Evolutionary conservation across 768 basidiomycete species (phyloP).

Genomic region (Pisolithus sp.): DNA sequence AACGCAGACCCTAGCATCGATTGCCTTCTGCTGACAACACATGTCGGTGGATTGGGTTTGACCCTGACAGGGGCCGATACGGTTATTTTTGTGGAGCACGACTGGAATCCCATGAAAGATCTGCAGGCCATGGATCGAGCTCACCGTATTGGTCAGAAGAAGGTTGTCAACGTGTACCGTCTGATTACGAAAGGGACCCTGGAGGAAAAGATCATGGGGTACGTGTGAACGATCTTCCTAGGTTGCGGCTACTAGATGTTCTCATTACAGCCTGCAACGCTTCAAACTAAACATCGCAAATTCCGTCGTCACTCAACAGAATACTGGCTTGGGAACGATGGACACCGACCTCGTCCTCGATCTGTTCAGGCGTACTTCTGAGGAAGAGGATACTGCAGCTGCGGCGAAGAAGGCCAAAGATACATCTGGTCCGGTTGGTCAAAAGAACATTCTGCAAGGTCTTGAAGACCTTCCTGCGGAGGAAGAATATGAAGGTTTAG

Average conservation of each 20-base stretch:
- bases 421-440: conserved; percentile 50
- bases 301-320: conserved; percentile 96
- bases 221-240: conserved; percentile 22
- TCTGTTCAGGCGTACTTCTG: conserved; percentile 75
- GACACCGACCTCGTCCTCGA: conserved; percentile 96
- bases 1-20: conserved; percentile 97
- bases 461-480: conserved; percentile 88
- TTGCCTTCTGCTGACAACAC: conserved; percentile 90
- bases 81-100: conserved; percentile 98
- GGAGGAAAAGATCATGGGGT: conserved; percentile 99
- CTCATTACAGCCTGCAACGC: conserved; percentile 70
- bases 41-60: conserved; percentile 92
- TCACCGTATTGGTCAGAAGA: conserved; percentile 96
- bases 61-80: conserved; percentile 98
- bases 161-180: conserved; percentile 97
- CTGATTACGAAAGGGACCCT: conserved; percentile 94
- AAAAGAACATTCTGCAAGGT: conserved; percentile 83
- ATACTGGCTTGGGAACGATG: conserved; percentile 90
- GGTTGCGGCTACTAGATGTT: conserved; percentile 4
- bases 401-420: conserved; percentile 49
- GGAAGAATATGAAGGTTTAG: conserved; percentile 86
- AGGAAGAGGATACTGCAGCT: conserved; percentile 63
- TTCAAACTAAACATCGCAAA: conserved; percentile 99
- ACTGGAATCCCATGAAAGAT: conserved; percentile 99
- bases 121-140: conserved; percentile 99